Conservation (phyloP, 441 rosid species). For the Populus hybrid region DNA sequence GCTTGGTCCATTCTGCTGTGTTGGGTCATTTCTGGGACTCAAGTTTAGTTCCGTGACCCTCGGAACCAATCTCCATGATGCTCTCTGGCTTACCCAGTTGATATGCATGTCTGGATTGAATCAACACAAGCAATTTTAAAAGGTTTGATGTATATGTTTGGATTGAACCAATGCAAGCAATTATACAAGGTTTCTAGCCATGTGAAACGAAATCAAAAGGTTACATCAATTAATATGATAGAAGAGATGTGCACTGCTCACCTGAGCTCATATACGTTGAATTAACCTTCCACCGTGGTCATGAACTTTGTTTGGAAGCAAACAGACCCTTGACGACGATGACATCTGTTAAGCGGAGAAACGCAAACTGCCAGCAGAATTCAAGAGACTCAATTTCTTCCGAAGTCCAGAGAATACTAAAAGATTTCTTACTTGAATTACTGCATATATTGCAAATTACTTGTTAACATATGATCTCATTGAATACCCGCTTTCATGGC, state of each 20-base stretch:
- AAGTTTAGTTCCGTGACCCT: too few relatives aligned
- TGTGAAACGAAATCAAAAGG: neutral
- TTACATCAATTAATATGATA: too few relatives aligned
- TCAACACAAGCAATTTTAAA: neutral
- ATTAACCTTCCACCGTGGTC: neutral
- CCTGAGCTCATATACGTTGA: neutral
- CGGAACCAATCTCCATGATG: too few relatives aligned
- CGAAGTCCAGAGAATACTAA: neutral
- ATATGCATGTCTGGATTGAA: neutral
- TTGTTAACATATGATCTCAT: neutral
- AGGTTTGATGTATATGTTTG: neutral
- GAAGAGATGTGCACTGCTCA: neutral
- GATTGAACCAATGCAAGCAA: neutral
- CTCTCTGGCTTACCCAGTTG: neutral
- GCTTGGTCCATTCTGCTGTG: too few relatives aligned
- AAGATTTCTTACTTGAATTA: neutral
- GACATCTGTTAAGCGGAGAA: neutral
- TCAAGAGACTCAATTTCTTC: neutral
- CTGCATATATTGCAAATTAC: neutral
- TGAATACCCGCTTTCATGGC: neutral
- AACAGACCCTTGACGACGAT: neutral
- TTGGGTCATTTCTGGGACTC: too few relatives aligned
- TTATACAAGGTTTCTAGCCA: neutral
- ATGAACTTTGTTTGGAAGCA: neutral
- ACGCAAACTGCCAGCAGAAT: neutral